Evolutionary conservation across 2,329 filamentous ascomycete species (phyloP), one percentile per base, ranked within the genome.

Genomic region (Monilinia fructicola): DNA sequence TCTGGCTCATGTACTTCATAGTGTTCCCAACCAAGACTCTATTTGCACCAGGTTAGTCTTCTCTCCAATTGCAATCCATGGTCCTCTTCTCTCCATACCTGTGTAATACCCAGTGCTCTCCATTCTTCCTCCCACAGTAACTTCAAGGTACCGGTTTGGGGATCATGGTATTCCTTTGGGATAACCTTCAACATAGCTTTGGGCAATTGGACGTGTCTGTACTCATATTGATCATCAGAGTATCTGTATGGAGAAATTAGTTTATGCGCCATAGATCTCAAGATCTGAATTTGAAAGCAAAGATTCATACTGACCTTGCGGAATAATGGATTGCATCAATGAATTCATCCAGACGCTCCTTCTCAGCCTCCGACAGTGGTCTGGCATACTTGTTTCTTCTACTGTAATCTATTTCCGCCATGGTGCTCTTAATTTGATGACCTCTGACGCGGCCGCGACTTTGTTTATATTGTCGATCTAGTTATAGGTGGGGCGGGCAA

Each of bases 1-100:
- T 99, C 95, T 54, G 95, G 95, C 79, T 98, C 95, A 79, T 99
- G 95, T 65, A 99, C 95, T 79, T 99, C 95, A 78, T 99, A 99
- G 79, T 99, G 95, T 78, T 98, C 94, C 95, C 95, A 99, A 67
- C 95, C 95, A 75, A 99, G 83, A 82, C 94, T 98, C 93, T 98
- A 77, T 65, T 60, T 40, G 50, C 50, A 63, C 14, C 14, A 11
- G 2, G 28, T 65, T 44, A 65, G 64, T 23, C 31, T 18, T 38
- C 28, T 35, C 21, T 28, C 5, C 14, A 12, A 9, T 12, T 4
- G 2, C 3, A 6, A 14, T 21, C 35, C 35, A 35, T 26, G 21
- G 4, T 35, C 48, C 18, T 53, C 38, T 58, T 7, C 4, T 14
- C 3, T 42, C 4, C 59, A 58, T 81, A 96, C 93, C 88, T 97